Evolutionary conservation across 495 filamentous ascomycete genomes (phyloP).

Genomic region (Xylaria intraflava): DNA sequence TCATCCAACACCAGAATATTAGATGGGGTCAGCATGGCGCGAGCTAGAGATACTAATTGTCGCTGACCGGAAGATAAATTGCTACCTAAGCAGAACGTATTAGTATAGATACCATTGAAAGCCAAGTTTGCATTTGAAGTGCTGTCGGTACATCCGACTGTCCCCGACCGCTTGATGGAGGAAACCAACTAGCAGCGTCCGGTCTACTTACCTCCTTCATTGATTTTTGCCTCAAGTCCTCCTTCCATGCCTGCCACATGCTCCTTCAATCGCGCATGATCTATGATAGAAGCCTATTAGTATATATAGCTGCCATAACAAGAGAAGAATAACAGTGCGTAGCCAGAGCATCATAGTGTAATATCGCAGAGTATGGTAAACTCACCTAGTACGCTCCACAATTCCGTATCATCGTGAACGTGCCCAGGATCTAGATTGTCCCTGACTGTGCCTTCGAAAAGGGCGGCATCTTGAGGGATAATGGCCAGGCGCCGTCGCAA

Average conservation of each 20-base stretch:
- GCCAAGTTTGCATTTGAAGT: background rate
- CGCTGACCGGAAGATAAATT: conserved; percentile 85
- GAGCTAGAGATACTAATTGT: conserved; percentile 86
- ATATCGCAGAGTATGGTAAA: conserved; percentile 15
- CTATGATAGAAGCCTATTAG: conserved; percentile 39
- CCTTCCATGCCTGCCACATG: conserved; percentile 85
- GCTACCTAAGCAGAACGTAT: conserved; percentile 41
- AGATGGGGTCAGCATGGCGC: conserved; percentile 87
- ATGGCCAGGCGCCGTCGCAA: conserved; percentile 88
- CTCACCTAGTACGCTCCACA: conserved; percentile 93
- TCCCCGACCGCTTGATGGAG: conserved; percentile 25
- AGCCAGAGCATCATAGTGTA: conserved; percentile 12
- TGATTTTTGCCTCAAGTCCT: conserved; percentile 78
- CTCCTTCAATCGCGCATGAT: conserved; percentile 89
- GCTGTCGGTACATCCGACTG: background rate
- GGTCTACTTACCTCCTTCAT: conserved; percentile 77
- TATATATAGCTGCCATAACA: background rate
- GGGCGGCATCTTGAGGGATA: conserved; percentile 95
- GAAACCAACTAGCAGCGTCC: conserved; percentile 24
- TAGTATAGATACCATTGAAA: conserved; percentile 24
- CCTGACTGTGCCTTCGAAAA: conserved; percentile 92
- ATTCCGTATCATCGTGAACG: conserved; percentile 93
- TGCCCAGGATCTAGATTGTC: conserved; percentile 95
- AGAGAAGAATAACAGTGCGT: background rate
- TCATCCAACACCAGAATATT: conserved; percentile 98